Evolutionary conservation across 495 filamentous ascomycete species (phyloP).

Genomic region (Penicillium flavigenum): DNA sequence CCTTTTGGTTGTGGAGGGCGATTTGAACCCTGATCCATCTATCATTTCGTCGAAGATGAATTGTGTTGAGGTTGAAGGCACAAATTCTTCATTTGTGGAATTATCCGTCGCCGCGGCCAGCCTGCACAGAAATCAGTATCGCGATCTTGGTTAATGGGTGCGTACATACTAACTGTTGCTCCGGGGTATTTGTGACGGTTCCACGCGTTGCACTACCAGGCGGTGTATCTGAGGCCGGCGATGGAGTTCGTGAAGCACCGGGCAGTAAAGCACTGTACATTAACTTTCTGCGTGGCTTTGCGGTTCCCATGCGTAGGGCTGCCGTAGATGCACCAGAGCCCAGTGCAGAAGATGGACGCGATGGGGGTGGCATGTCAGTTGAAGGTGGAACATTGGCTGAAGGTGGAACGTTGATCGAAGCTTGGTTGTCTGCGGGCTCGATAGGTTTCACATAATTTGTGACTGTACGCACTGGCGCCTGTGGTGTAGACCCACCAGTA

Average conservation of each 20-base stretch:
- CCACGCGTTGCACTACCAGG: constrained; percentile 10
- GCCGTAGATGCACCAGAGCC: constrained; percentile 17
- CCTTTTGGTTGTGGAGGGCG: constrained; percentile 4
- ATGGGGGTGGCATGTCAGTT: constrained; percentile 3
- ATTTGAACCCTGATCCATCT: constrained; percentile 12
- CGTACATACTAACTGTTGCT: constrained; percentile 38
- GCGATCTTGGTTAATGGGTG: background rate
- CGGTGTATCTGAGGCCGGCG: constrained; percentile 6
- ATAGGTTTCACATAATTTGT: background rate
- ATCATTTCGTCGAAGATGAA: constrained; percentile 35
- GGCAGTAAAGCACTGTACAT: constrained; percentile 49
- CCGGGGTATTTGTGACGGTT: constrained; percentile 4
- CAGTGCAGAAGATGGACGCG: background rate
- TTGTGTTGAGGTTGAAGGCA: constrained; percentile 34
- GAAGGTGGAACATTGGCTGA: background rate
- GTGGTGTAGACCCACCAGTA: background rate
- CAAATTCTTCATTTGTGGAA: constrained; percentile 23
- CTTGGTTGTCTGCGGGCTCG: background rate
- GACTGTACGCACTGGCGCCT: background rate
- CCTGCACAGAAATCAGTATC: constrained; percentile 23
- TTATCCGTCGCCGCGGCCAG: background rate
- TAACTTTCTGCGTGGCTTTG: constrained; percentile 47
- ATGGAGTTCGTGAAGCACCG: constrained; percentile 18
- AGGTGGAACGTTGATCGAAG: background rate
- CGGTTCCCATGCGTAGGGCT: constrained; percentile 34